phyloP scores from a whole-genome alignment of 805 yeast genomes.

The Ogataea nitratoaversa region DNA sequence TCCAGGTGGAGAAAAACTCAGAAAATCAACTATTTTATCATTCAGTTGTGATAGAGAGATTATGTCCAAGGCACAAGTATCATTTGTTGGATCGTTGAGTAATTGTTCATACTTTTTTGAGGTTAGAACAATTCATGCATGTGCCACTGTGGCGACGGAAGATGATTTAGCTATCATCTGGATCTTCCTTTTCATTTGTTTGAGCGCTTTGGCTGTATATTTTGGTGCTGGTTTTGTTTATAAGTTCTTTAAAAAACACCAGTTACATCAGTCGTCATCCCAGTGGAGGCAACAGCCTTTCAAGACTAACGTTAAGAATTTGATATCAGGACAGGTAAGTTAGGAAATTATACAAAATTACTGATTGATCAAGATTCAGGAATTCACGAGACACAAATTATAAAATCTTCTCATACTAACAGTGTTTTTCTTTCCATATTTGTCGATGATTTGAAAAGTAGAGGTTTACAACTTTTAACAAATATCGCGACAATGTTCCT shows the following conservation, averaged over 20 bases:
- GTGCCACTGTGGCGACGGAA: slow-evolving; percentile 70
- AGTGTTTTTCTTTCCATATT: no score
- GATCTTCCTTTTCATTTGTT: slow-evolving; percentile 52
- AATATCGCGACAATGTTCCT: no score
- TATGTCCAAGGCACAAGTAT: slow-evolving; percentile 55
- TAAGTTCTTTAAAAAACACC: slow-evolving; percentile 25
- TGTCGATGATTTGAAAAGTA: no score
- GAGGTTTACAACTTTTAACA: no score
- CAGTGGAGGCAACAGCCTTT: slow-evolving; percentile 6
- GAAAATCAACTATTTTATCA: slow-evolving; percentile 62
- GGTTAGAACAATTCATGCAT: slow-evolving; percentile 79
- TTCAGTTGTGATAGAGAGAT: slow-evolving; percentile 80
- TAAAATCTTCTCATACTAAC: no score
- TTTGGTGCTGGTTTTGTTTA: slow-evolving; percentile 40
- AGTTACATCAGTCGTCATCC: slow-evolving; percentile 5
- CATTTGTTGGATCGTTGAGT: slow-evolving; percentile 66
- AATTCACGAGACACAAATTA: no score
- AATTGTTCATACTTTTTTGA: slow-evolving; percentile 84
- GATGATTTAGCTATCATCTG: slow-evolving; percentile 63
- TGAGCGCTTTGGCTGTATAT: slow-evolving; percentile 39
- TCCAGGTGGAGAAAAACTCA: slow-evolving; percentile 44
- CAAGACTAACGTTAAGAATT: slow-evolving; percentile 1
- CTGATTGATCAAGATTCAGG: no score
- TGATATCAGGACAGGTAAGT: slow-evolving; percentile 9
- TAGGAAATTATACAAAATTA: no score